A percentile compares a stretch with the other conserved stretches of the same genome.
phyloP scores from a whole-genome alignment of 768 basidiomycete genomes.

The Lepiota venenata region DNA sequence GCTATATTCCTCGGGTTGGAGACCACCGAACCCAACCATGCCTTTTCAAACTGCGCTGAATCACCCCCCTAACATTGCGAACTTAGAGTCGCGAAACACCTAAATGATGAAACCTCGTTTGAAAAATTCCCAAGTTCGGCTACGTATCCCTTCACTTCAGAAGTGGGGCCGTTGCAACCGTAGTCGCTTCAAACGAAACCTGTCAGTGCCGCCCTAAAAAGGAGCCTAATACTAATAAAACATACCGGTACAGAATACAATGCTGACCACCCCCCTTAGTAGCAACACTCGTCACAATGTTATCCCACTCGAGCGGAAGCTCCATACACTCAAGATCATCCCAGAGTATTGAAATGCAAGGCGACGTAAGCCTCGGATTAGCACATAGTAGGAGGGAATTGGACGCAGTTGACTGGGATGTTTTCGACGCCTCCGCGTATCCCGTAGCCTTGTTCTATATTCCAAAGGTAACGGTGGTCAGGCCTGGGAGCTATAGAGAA shows the following conservation, averaged over 20 bases:
- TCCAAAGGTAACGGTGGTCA: not conserved
- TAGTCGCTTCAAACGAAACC: not conserved
- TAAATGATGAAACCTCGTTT: constrained; percentile 4
- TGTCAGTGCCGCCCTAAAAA: not conserved
- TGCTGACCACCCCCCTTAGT: not conserved
- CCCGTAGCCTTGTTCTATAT: not conserved
- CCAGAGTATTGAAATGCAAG: constrained; percentile 4
- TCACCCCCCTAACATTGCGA: not conserved
- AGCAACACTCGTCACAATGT: constrained; percentile 7
- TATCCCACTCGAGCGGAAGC: constrained; percentile 7
- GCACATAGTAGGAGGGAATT: constrained; percentile 1
- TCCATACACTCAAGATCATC: constrained; percentile 7
- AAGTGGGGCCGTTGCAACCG: constrained; percentile 2
- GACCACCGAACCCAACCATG: too few species aligned
- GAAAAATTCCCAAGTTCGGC: constrained; percentile 1
- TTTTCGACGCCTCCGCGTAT: not conserved
- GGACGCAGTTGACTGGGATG: not conserved
- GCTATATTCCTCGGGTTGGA: too few species aligned
- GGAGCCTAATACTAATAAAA: too few species aligned
- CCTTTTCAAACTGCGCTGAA: too few species aligned
- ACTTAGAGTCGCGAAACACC: not conserved
- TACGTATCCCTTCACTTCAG: not conserved
- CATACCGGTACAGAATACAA: constrained; percentile 8
- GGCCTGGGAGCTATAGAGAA: not conserved
- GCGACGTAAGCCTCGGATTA: constrained; percentile 6